Conservation (phyloP, 208 protist species). For the Leishmania mexicana region DNA sequence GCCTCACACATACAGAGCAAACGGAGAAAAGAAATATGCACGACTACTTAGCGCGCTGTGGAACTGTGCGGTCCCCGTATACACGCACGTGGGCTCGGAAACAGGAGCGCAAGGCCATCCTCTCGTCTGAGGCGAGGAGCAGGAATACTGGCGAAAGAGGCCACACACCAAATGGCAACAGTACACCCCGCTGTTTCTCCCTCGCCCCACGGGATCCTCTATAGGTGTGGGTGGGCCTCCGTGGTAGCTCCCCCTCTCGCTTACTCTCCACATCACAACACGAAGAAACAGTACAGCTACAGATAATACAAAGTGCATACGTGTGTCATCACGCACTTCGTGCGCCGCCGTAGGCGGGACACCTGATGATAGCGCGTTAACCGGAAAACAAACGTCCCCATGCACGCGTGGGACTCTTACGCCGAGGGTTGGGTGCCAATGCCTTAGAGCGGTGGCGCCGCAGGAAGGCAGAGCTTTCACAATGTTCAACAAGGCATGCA, state of each 20-base stretch:
- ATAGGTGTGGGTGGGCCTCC: not conserved
- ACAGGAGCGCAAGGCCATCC: not conserved
- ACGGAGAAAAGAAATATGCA: constrained; percentile 14
- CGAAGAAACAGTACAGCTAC: constrained; percentile 2
- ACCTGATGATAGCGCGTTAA: not conserved
- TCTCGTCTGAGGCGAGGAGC: not conserved
- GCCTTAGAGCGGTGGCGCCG: not conserved
- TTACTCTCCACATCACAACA: not conserved
- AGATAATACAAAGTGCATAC: not conserved
- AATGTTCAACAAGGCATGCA: not conserved
- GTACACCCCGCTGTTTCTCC: not conserved
- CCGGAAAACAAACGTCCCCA: not conserved
- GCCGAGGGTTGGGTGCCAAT: not conserved
- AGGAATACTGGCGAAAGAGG: not conserved
- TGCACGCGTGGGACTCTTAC: not conserved
- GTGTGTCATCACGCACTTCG: not conserved
- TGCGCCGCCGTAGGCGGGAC: not conserved
- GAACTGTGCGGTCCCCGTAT: not conserved
- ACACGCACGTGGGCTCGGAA: not conserved
- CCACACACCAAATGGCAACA: not conserved
- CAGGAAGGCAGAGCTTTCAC: not conserved
- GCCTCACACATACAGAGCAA: constrained; percentile 6
- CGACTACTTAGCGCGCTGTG: not conserved
- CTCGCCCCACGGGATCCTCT: not conserved
- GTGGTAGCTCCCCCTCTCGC: not conserved